Base-by-base conservation (phyloP, 2,329 filamentous ascomycete species). In the Reticulascus tulasneorum region DNA sequence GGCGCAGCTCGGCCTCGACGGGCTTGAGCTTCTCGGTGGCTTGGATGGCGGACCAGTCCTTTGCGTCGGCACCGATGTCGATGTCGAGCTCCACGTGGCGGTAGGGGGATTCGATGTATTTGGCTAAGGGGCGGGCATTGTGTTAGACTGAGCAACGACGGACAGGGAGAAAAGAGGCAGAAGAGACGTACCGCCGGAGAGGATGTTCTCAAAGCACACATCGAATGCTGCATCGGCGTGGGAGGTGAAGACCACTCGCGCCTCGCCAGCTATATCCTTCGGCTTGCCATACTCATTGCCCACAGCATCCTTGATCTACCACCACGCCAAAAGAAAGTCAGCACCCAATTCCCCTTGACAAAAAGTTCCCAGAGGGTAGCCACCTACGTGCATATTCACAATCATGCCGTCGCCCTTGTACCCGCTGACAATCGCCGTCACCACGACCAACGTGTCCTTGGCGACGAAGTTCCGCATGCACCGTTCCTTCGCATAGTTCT, bases 21-120 rank as follows among this genome's bases (percentile, higher is more conserved):
- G 93, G 93, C 77, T 95, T 94, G 52, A 98, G 82, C 75, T 97
- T 97, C 78, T 98, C 93, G 46, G 83, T 86, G 39, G 88, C 88
- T 68, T 96, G 89, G 60, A 97, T 94, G 51, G 88, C 88, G 48
- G 84, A 89, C 93, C 93, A 98, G 69, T 98, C 93, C 65, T 94
- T 94, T 48, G 93, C 93, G 63, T 96, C 90, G 64, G 90, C 90
- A 54, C 90, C 90, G 54, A 96, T 94, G 63, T 96, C 90, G 59
- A 96, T 85, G 64, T 95, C 90, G 53, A 96, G 84, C 68, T 95
- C 90, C 49, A 96, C 66, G 60, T 84, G 77, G 48, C 89, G 86
- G 56, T 62, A 68, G 33, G 79, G 73, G 60, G 69, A 63, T 51
- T 62, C 62, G 48, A 63, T 57, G 43, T 60, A 51, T 23, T 53